Evolutionary conservation across 305 asterid genomes (phyloP), one percentile per base, ranked within the genome.

Genomic region (Fraxinus ornus): DNA sequence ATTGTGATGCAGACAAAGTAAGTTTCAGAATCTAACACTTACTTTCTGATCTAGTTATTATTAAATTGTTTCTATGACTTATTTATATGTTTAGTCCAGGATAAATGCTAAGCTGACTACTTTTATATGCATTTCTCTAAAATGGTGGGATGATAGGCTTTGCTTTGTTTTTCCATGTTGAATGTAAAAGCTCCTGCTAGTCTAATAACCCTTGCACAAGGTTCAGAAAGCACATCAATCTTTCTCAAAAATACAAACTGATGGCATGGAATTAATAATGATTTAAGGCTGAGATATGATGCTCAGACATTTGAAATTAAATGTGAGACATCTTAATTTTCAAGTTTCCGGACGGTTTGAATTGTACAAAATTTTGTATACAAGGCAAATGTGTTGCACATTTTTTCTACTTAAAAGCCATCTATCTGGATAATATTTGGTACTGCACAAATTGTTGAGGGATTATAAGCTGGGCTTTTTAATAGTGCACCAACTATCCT

Each of bases 1-100:
- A 96, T 88, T 91, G 98, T 87, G 99, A 93, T 83, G 93, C 93
- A 6, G 98, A 96, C 44, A 94, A 96, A 89, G 98, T 94, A 87
- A 89, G 89, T 84, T 84, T 44, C 77, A 6, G 10, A 76, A 77
- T 74, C 41, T 71, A 70, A 36, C 74, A 32, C 6, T 78, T 77
- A 32, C 47, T 75, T 47, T 80, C 57, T 68, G 47, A 19, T 71
- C 72, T 71, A 19, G 64, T 35, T 76, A 24, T 6, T 74, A 78
- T 19, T 52, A 17, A 5, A 52, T 52, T 52, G 15, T 62, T 24
- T 33, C 64, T 72, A 13, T 21, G 3, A 44, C 81, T 81, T n/a
- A 33, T 49, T 78, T n/a, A 26, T 47, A 28, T 64, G 49, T 52
- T 52, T 57, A 49, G 71, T 81, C 35, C n/a, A 72, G 33, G 70